Percentiles rank a stretch among this genome's conserved stretches.
Conservation (phyloP, 2,329 filamentous ascomycete species). For the Cryphonectria radicalis region DNA sequence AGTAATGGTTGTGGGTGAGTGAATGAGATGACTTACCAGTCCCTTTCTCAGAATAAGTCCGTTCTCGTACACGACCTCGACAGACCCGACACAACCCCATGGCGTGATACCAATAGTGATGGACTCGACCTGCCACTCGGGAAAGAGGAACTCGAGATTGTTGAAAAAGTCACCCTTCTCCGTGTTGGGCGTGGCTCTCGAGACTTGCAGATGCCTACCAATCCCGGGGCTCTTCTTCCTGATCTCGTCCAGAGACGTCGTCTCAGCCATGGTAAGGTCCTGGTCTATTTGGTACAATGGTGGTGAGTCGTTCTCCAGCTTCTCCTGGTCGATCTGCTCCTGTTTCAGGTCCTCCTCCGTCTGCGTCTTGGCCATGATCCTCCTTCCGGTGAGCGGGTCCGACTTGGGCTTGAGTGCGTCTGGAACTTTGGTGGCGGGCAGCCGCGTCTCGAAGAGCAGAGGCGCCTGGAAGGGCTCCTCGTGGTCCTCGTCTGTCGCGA, state of each 20-base stretch:
- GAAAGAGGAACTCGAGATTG: conserved; percentile 4
- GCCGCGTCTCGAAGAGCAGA: conserved; percentile 3
- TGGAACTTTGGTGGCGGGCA: not conserved
- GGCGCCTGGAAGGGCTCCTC: conserved; percentile 9
- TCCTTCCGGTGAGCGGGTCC: conserved; percentile 2
- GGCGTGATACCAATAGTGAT: not conserved
- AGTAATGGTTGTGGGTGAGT: not conserved
- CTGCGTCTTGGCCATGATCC: conserved; percentile 13
- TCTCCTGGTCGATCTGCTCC: not conserved
- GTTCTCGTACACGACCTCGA: conserved; percentile 6
- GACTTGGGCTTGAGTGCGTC: conserved; percentile 1
- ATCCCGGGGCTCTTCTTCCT: not conserved
- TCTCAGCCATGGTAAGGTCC: not conserved
- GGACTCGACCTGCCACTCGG: conserved; percentile 1
- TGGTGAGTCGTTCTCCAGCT: not conserved
- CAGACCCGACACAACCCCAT: conserved; percentile 1
- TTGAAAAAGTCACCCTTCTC: not conserved
- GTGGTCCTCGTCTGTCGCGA: conserved; percentile 7
- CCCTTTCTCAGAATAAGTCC: conserved; percentile 1
- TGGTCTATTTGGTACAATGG: not conserved
- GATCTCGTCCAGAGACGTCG: not conserved
- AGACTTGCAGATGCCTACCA: not conserved
- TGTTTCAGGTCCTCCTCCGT: not conserved
- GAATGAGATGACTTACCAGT: not conserved
- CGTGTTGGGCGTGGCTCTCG: not conserved